Conservation (phyloP, 768 basidiomycete species). For the Rhodosporidiobolus odoratus region DNA sequence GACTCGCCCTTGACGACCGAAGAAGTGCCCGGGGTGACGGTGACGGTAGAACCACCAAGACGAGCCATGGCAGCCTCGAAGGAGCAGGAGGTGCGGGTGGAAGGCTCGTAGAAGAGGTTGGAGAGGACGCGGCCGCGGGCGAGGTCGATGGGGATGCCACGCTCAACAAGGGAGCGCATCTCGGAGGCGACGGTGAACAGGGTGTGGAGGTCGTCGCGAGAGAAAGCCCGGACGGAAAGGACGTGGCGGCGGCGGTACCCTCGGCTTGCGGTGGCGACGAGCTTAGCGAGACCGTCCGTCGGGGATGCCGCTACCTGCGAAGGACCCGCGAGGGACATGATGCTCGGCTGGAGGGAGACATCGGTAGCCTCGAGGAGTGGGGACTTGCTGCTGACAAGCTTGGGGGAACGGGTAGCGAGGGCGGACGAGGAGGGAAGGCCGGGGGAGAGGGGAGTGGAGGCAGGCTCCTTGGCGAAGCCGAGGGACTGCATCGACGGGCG, state of each 20-base stretch:
- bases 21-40: conserved; percentile 70
- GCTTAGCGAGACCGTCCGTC: conserved; percentile 18
- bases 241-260: conserved; percentile 91
- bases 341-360: conserved; percentile 34
- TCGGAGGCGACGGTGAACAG: conserved; percentile 92
- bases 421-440: conserved; percentile 43
- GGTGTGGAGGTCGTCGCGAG: conserved; percentile 78
- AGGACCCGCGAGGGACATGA: conserved; percentile 36
- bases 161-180: conserved; percentile 93
- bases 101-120: conserved; percentile 92
- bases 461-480: conserved; percentile 34
- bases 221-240: conserved; percentile 89
- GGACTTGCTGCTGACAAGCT: conserved; percentile 27
- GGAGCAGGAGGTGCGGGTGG: conserved; percentile 88
- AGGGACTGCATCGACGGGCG: conserved; percentile 39
- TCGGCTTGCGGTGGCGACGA: conserved; percentile 51
- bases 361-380: conserved; percentile 37
- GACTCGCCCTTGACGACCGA: conserved; percentile 92
- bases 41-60: conserved; percentile 91
- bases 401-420: conserved; percentile 44
- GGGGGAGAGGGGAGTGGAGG: conserved; percentile 29
- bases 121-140: conserved; percentile 85
- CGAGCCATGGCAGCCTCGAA: conserved; percentile 99
- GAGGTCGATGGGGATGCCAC: conserved; percentile 78
- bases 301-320: conserved; percentile 5